These are phyloP conservation scores for Pseudocercospora macadamiae DNA, from an alignment of 2,329 filamentous ascomycete genomes.

Conservation along the genomic window DNA sequence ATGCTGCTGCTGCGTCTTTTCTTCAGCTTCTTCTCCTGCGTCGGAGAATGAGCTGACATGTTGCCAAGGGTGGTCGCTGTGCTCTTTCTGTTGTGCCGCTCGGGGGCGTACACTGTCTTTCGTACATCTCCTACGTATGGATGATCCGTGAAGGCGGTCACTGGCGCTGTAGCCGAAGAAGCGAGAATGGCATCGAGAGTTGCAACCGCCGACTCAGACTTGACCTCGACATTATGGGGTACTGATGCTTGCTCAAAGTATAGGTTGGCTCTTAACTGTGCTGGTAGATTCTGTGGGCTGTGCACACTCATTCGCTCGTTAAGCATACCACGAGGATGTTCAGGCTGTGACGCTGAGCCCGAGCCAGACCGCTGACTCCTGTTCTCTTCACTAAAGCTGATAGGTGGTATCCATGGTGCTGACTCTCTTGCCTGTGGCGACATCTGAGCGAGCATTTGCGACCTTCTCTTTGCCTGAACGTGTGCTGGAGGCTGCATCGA, in stretches of 20 bases:
- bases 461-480: conserved; percentile 70
- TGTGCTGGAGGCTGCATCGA: conserved; percentile 70
- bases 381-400: conserved; percentile 19
- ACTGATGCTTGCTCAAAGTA: conserved; percentile 77
- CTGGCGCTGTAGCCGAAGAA: conserved; percentile 83
- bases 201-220: conserved; percentile 79
- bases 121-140: conserved; percentile 77
- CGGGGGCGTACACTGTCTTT: conserved; percentile 69
- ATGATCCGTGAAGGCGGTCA: conserved; percentile 90
- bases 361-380: conserved; percentile 20
- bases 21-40: conserved; percentile 22
- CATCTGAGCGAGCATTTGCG: conserved; percentile 64
- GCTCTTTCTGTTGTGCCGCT: conserved; percentile 25
- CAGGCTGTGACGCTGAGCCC: conserved; percentile 7
- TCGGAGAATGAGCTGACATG: background rate
- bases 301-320: conserved; percentile 42
- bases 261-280: conserved; percentile 84
- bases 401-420: conserved; percentile 49
- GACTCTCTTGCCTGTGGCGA: conserved; percentile 58
- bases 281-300: conserved; percentile 68
- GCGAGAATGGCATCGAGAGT: conserved; percentile 91
- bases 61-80: conserved; percentile 19
- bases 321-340: conserved; percentile 26
- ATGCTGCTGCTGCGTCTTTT: conserved; percentile 36
- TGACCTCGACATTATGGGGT: conserved; percentile 58